These are phyloP conservation scores for Caloboletus firmus DNA, from an alignment of 1,284 basidiomycete genomes.

Conservation along the genomic window DNA sequence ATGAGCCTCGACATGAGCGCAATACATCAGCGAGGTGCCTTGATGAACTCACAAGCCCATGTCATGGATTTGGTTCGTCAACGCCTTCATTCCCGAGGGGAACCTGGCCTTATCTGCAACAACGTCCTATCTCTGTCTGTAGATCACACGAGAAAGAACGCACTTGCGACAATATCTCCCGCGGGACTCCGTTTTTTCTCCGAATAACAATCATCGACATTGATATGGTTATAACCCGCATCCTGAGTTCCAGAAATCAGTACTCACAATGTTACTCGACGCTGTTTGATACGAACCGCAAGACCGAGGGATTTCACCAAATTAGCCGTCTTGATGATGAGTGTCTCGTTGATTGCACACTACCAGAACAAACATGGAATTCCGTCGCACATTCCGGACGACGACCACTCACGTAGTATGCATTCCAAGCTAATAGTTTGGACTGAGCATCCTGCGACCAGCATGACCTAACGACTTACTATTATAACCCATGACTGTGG, in stretches of 20 bases:
- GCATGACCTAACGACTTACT: slow-evolving; percentile 24
- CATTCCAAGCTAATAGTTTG: slow-evolving; percentile 52
- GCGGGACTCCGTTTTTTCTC: slow-evolving; percentile 46
- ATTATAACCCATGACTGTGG: slow-evolving; percentile 34
- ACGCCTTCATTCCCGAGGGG: slow-evolving; percentile 49
- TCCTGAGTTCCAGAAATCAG: slow-evolving; percentile 37
- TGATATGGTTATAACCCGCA: slow-evolving; percentile 53
- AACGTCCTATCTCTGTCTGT: neutral
- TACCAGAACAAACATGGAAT: slow-evolving; percentile 22
- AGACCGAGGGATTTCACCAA: slow-evolving; percentile 51
- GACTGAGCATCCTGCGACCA: slow-evolving; percentile 6
- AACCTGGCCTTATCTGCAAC: slow-evolving; percentile 44
- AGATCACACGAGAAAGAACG: slow-evolving; percentile 1
- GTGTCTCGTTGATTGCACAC: slow-evolving; percentile 55
- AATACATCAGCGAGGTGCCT: neutral
- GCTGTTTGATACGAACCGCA: slow-evolving; percentile 35
- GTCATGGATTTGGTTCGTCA: slow-evolving; percentile 51
- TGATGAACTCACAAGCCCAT: slow-evolving; percentile 49
- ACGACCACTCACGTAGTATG: slow-evolving; percentile 46
- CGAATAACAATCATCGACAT: slow-evolving; percentile 60
- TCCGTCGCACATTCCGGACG: neutral
- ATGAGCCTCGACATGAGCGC: slow-evolving; percentile 2
- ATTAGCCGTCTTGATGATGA: slow-evolving; percentile 48
- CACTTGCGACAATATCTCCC: slow-evolving; percentile 50
- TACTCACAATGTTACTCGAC: neutral